Base-by-base conservation (phyloP, 225 moss, liverwort and hornwort genomes). In the Antitrichia curtipendula region DNA sequence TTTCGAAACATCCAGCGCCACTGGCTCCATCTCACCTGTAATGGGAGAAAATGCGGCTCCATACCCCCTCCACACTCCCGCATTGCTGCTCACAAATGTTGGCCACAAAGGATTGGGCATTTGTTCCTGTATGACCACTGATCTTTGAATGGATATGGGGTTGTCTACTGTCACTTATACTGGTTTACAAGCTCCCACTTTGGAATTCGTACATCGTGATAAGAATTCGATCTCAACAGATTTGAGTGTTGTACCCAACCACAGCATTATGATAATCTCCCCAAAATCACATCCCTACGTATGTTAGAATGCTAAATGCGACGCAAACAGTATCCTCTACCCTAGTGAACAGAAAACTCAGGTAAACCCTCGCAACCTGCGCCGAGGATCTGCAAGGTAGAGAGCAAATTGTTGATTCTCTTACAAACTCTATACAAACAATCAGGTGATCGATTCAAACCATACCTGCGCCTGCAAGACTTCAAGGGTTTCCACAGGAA, bases 1-100 rank as follows among this genome's bases (percentile, higher is more conserved):
- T 49, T 94, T 93, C 47, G 96, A 86, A 63, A 89, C 86, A 83
- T 94, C 92, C 57, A 98, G 79, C 69, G 92, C 95, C 85, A 98
- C 90, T 50, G 98, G 93, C 88, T 98, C 98, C 85, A 98, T 96
- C 73, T 96, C 98, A 49, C 90, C 98, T 43, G 98, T 98, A 54
- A 93, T 93, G 45, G 98, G 98, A 86, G 96, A 97, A 78, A 98
- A 98, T 65, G 95, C 92, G 66, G 96, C 96, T 74, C 94, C 95
- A 34, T 97, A 95, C 50, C 98, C 98, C 71, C 95, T 92, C 98
- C 98, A 98, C 75, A 98, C 98, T 85, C 98, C 98, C 77, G 97
- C 93, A 58, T 92, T 90, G 88, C 91, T 97, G 91, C 98, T 95
- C 83, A 95, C 94, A 92, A 98, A 98, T 38, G 96, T 98, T 40